Evolutionary conservation across 2,329 filamentous ascomycete species (phyloP).

Genomic region (Colletotrichum neosansevieriae): DNA sequence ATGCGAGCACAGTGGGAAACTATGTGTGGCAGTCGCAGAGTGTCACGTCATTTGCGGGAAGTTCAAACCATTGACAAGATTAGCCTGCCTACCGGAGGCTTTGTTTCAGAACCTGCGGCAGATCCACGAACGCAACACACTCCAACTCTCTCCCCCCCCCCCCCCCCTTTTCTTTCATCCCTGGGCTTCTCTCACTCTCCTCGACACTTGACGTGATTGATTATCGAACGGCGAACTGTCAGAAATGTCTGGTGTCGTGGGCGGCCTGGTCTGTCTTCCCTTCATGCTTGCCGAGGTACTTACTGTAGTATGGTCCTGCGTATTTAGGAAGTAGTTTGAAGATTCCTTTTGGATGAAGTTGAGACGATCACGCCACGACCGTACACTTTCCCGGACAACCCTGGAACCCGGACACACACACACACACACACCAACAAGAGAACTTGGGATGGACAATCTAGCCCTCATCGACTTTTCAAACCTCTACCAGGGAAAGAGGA

Average conservation of each 20-base stretch:
- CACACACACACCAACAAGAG: not conserved
- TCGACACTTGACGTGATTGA: not conserved
- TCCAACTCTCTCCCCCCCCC: not conserved
- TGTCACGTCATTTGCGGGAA: conserved; percentile 9
- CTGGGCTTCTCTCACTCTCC: not conserved
- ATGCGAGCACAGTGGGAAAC: conserved; percentile 23
- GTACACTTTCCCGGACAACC: not conserved
- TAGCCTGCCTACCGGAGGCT: conserved; percentile 11
- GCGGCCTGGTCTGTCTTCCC: not conserved
- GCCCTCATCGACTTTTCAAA: not conserved
- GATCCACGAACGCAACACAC: conserved; percentile 24
- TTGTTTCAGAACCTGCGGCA: conserved; percentile 37
- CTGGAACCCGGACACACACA: not conserved
- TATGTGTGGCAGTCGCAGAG: not conserved
- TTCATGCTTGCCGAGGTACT: too few species aligned
- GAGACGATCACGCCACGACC: conserved; percentile 34
- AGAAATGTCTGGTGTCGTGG: not conserved
- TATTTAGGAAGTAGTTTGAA: not conserved
- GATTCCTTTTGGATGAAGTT: conserved; percentile 3
- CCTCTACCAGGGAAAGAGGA: not conserved
- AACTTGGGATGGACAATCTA: conserved; percentile 20
- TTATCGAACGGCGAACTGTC: not conserved
- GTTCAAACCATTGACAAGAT: conserved; percentile 38
- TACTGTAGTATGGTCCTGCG: too few species aligned
- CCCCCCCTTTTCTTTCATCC: too few species aligned